Evolutionary conservation across 2,329 filamentous ascomycete genomes (phyloP).

Genomic region (Curvularia verruculosa): DNA sequence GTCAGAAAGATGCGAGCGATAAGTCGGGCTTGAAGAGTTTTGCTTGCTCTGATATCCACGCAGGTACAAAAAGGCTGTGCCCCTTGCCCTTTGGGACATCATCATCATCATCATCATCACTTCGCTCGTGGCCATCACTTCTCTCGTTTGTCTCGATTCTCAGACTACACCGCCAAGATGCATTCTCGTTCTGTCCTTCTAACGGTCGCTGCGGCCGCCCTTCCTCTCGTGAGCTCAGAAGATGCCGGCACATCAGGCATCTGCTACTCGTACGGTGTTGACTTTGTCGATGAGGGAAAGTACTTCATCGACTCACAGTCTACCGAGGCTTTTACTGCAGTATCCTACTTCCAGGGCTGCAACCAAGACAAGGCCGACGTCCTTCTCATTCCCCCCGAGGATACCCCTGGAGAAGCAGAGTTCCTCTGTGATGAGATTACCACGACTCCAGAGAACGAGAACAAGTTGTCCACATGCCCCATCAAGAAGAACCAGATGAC

Average conservation of each 20-base stretch:
- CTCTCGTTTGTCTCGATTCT: slow-evolving; percentile 10
- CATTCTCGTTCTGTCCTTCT: slow-evolving; percentile 34
- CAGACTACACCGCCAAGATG: slow-evolving; percentile 20
- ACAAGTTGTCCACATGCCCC: slow-evolving; percentile 52
- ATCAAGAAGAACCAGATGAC: slow-evolving; percentile 52
- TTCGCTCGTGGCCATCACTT: slow-evolving; percentile 4
- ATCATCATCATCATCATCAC: no score
- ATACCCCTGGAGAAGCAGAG: slow-evolving; percentile 49
- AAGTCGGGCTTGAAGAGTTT: slow-evolving; percentile 17
- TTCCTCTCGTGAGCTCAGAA: slow-evolving; percentile 34
- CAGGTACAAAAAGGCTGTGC: slow-evolving; percentile 27
- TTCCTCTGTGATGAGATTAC: slow-evolving; percentile 51
- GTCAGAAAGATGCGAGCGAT: slow-evolving; percentile 10
- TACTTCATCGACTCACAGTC: slow-evolving; percentile 56
- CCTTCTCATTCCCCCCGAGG: slow-evolving; percentile 46
- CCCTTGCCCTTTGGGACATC: slow-evolving; percentile 16
- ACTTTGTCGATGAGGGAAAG: slow-evolving; percentile 52
- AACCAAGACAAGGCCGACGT: slow-evolving; percentile 50
- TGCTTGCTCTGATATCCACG: slow-evolving; percentile 11
- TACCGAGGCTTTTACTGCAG: slow-evolving; percentile 51
- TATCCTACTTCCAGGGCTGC: slow-evolving; percentile 54
- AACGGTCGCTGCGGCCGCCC: slow-evolving; percentile 29
- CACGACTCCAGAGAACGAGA: slow-evolving; percentile 48
- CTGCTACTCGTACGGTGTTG: slow-evolving; percentile 49
- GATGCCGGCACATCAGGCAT: slow-evolving; percentile 23